Evolutionary conservation across 1,284 basidiomycete genomes (phyloP), one percentile per base, ranked within the genome.

Genomic region (Cryptococcus amylolentus): DNA sequence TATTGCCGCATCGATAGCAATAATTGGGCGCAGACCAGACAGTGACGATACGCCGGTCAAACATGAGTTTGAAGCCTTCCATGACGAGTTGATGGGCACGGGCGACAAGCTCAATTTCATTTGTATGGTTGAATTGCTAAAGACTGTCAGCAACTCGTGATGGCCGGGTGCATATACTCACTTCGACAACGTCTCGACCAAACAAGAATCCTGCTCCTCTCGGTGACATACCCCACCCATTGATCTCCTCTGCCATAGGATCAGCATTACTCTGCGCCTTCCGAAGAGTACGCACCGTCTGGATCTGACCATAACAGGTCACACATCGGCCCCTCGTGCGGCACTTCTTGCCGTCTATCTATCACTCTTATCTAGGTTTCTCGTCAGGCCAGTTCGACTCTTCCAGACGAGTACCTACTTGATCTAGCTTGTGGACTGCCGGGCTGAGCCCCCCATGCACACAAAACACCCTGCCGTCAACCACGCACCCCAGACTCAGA

Each of bases 21-120:
- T 98, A 98, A 77, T 98, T 98, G 3, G 94, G 95, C 1, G 94
- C 96, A 68, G 89, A 93, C 94, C 95, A 98, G 20, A 98, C 94
- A 1, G 96, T 98, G 10, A 98, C 96, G 65, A 98, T 95, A 40
- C 86, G 88, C 58, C 85, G 82, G 73, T 98, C 93, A 68, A 97
- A 97, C 93, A 98, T 97, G 73, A 68, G 60, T 64, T 98, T 98
- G 80, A 90, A 98, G 5, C 95, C 95, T 76, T 98, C 95, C 88
- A 98, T 94, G 3, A 95, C 95, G 26, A 98, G 86, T 73, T 98
- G 95, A 79, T 98, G 95, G 13, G 95, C 96, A 48, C 96, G 82
- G 5, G 95, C 95, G 69, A 98, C 93, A 59, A 98, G 84, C 78
- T 97, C 92, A 63, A 98, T 88, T 44, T 86, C 87, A 71, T 98